Base-by-base conservation (phyloP, 164 flowering plant genomes). In the Annona cherimola region DNA sequence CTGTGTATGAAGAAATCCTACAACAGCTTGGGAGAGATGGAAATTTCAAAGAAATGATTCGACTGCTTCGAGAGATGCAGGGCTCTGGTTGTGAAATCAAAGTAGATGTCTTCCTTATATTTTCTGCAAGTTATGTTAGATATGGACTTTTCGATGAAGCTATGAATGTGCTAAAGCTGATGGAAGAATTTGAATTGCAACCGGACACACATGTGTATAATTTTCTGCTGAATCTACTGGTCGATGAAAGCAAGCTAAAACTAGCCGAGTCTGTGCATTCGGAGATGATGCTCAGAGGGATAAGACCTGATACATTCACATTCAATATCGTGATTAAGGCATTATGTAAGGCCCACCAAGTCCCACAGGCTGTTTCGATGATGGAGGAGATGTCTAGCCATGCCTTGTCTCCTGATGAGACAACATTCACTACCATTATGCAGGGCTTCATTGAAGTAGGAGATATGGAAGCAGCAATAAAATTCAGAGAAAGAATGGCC, bases 311-410 rank as follows among this genome's bases (percentile, higher is more conserved):
- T 83, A 87, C 89, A 69, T 82, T 90, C 1, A 94, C 97, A 2
- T 91, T 89, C 74, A 94, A 94, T 80, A 83, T 90, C 40, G 79
- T 94, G 90, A 90, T 94, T 18, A 92, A 92, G 81, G 97, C 91
- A 7, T 81, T 94, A 4, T 92, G 97, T 81, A 89, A 76, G 76
- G 90, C 97, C 3, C 97, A 88, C 81, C 98, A 92, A 68, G 82
- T 92, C 70, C 87, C 87, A 80, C 85, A 90, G 40, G 97, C 96
- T 4, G 82, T 94, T 74, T 76, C 85, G 71, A 80, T 94, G 89
- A 84, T 90, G 93, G 96, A 89, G 74, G 97, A 94, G 74, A 90
- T 92, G 98, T 71, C 76, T 8, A 79, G 67, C 5, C 74, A 86
- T 72, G 89, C 89, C 4, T 76, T 94, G 74, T 74, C 61, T 1